Conservation (phyloP, 805 yeast species). For the Candida ulmi region DNA sequence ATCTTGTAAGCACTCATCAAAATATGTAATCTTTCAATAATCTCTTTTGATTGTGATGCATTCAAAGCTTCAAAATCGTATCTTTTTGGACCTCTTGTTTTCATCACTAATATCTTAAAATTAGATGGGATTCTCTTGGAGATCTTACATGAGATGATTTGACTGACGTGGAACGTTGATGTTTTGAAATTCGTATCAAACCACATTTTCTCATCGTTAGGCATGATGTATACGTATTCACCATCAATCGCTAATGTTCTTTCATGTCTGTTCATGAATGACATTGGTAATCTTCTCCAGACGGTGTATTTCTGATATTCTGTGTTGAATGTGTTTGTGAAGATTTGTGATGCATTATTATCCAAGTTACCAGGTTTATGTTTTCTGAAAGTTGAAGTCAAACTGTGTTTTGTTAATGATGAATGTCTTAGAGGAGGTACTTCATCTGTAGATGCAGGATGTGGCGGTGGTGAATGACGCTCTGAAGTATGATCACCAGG, state of each 20-base stretch:
- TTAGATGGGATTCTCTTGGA: slow-evolving; percentile 69
- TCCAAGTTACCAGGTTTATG: background rate
- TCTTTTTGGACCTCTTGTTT: slow-evolving; percentile 65
- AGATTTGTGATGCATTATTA: slow-evolving; percentile 28
- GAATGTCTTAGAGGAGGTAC: slow-evolving; percentile 3
- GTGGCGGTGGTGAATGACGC: background rate
- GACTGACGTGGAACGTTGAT: slow-evolving; percentile 79
- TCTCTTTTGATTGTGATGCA: slow-evolving; percentile 59
- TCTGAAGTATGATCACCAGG: background rate
- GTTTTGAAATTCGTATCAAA: slow-evolving; percentile 70
- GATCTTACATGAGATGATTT: slow-evolving; percentile 69
- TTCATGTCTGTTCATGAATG: slow-evolving; percentile 74
- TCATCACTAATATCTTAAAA: slow-evolving; percentile 75
- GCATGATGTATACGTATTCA: slow-evolving; percentile 85
- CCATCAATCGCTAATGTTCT: slow-evolving; percentile 87
- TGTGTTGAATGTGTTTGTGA: slow-evolving; percentile 15
- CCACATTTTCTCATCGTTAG: slow-evolving; percentile 73
- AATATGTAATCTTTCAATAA: slow-evolving; percentile 62
- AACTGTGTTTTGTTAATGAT: slow-evolving; percentile 9
- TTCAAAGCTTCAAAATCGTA: slow-evolving; percentile 80
- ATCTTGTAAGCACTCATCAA: slow-evolving; percentile 50
- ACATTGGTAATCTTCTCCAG: slow-evolving; percentile 83
- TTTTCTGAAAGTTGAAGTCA: slow-evolving; percentile 26
- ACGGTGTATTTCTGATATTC: slow-evolving; percentile 80
- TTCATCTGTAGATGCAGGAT: background rate